Evolutionary conservation across 495 filamentous ascomycete genomes (phyloP).

Genomic region (Aspergillus olivimuriae): DNA sequence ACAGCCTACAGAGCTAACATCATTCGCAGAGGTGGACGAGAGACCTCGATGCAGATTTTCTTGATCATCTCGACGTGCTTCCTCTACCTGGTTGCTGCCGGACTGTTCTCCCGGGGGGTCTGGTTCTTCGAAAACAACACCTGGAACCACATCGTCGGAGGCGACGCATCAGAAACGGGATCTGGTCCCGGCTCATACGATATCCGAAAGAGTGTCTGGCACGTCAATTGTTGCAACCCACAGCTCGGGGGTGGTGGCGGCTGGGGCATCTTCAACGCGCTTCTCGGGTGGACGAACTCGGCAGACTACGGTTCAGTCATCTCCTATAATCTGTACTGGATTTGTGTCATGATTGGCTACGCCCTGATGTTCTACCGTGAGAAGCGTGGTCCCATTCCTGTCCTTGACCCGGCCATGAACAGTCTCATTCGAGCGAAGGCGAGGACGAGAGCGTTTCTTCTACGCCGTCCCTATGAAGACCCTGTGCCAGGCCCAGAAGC

Average conservation of each 20-base stretch:
- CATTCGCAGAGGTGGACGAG: conserved; percentile 48
- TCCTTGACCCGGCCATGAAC: conserved; percentile 17
- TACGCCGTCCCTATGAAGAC: conserved; percentile 11
- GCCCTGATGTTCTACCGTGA: conserved; percentile 22
- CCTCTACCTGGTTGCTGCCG: conserved; percentile 80
- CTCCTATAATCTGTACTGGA: conserved; percentile 82
- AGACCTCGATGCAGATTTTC: conserved; percentile 68
- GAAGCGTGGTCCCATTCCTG: conserved; percentile 14
- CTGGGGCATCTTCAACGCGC: conserved; percentile 87
- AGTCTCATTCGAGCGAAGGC: conserved; percentile 11
- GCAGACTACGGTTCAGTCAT: conserved; percentile 77
- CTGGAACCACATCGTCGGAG: conserved; percentile 63
- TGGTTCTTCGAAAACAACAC: conserved; percentile 62
- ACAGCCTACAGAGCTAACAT: neutral
- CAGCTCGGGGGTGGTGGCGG: conserved; percentile 64
- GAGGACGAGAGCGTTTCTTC: conserved; percentile 15
- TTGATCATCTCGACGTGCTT: conserved; percentile 75
- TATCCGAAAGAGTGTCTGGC: conserved; percentile 80
- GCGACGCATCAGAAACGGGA: conserved; percentile 69
- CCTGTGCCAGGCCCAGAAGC: neutral
- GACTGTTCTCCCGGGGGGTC: conserved; percentile 69
- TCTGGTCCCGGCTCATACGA: conserved; percentile 82
- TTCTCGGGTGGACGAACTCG: conserved; percentile 79
- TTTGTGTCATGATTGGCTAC: conserved; percentile 32
- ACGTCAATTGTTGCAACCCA: conserved; percentile 85